Evolutionary conservation across 2,329 filamentous ascomycete genomes (phyloP).

Genomic region (Diaporthe vaccinii): DNA sequence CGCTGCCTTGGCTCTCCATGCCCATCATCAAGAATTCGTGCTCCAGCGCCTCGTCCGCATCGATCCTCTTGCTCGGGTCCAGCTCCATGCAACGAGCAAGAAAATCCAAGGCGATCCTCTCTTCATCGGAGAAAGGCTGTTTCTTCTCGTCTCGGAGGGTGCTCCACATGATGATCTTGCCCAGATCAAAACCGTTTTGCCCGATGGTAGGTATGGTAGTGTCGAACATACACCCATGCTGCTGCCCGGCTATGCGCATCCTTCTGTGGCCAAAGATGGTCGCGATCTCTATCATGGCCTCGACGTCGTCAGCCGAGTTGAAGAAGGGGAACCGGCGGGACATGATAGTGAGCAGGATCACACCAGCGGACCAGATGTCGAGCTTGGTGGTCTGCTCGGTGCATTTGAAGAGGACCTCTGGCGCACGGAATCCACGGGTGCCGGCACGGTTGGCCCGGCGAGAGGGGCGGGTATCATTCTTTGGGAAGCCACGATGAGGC

Average conservation of each 20-base stretch:
- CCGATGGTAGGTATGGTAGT: constrained; percentile 93
- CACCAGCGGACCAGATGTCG: constrained; percentile 96
- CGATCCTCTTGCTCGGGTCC: constrained; percentile 80
- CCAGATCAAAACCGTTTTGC: constrained; percentile 85
- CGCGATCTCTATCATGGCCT: constrained; percentile 96
- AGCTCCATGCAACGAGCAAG: constrained; percentile 80
- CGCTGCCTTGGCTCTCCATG: constrained; percentile 52
- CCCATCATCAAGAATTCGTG: constrained; percentile 75
- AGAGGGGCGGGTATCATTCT: constrained; percentile 88
- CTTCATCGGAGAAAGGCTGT: constrained; percentile 72
- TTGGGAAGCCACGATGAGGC: constrained; percentile 80
- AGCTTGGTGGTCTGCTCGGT: constrained; percentile 94
- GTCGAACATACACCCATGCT: constrained; percentile 94
- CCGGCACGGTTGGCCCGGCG: constrained; percentile 94
- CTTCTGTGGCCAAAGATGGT: constrained; percentile 90
- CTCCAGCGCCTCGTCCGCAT: constrained; percentile 78
- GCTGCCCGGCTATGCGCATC: constrained; percentile 85
- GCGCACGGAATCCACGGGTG: constrained; percentile 94
- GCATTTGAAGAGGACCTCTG: constrained; percentile 97
- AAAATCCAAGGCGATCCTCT: constrained; percentile 81
- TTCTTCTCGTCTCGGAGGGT: constrained; percentile 75
- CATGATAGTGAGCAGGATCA: constrained; percentile 96
- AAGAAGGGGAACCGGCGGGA: constrained; percentile 97
- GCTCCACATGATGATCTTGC: constrained; percentile 96
- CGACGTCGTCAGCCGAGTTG: constrained; percentile 97